Percentiles rank a stretch among this genome's conserved stretches.
phyloP scores from a whole-genome alignment of 441 rosid genomes.

The Adansonia gregorii region DNA sequence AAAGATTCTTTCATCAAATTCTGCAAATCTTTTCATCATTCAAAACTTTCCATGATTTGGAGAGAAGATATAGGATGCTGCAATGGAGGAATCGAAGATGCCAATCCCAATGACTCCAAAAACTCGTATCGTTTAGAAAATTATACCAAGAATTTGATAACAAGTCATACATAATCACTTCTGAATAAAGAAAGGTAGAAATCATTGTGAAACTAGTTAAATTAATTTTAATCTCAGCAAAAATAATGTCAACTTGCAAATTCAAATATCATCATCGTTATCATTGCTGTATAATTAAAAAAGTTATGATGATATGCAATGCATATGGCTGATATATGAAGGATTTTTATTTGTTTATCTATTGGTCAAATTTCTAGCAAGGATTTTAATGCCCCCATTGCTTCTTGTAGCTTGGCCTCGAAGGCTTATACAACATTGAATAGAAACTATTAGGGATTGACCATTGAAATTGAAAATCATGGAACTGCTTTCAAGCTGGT shows the following conservation, averaged over 20 bases:
- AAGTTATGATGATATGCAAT: neutral
- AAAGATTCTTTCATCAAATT: neutral
- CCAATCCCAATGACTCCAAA: neutral
- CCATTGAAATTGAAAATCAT: slow-evolving; percentile 19
- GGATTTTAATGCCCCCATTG: slow-evolving; percentile 2
- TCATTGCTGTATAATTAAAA: slow-evolving; percentile 15
- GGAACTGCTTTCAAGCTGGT: slow-evolving; percentile 44
- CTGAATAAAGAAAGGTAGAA: neutral
- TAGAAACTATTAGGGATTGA: neutral
- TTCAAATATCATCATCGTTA: slow-evolving; percentile 9
- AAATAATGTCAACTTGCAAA: slow-evolving; percentile 20
- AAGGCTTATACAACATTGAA: neutral
- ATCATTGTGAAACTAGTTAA: neutral
- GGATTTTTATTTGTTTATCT: slow-evolving; percentile 4
- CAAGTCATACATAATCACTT: neutral
- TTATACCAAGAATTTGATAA: neutral
- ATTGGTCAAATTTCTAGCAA: slow-evolving; percentile 19
- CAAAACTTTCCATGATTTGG: neutral
- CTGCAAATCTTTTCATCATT: neutral
- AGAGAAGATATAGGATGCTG: neutral
- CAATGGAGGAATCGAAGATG: neutral
- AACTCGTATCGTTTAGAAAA: neutral
- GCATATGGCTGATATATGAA: neutral
- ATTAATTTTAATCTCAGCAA: neutral
- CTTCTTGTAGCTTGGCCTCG: neutral